phyloP scores from a whole-genome alignment of 2,329 filamentous ascomycete genomes.

The Aspergillus ochraceoroseus region DNA sequence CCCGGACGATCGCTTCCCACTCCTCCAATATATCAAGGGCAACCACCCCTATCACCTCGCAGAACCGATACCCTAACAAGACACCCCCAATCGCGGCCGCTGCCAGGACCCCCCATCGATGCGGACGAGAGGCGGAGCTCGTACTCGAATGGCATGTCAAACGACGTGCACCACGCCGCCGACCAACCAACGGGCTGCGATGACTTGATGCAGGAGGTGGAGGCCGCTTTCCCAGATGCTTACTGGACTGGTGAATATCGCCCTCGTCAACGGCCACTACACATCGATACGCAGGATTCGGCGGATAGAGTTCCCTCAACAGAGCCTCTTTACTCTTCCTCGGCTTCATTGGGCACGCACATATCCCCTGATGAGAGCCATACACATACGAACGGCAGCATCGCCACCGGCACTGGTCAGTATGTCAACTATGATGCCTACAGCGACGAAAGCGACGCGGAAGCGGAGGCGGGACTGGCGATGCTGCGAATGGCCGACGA shows the following conservation, averaged over 20 bases:
- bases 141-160: slow-evolving; percentile 20
- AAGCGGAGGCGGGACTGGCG: slow-evolving; percentile 76
- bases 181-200: slow-evolving; percentile 47
- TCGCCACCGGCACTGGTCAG: slow-evolving; percentile 43
- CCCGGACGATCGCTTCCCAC: slow-evolving; percentile 42
- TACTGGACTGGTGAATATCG: slow-evolving; percentile 24
- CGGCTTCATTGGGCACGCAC: slow-evolving; percentile 19
- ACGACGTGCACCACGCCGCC: slow-evolving; percentile 34
- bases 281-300: slow-evolving; percentile 16
- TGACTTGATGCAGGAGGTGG: slow-evolving; percentile 55
- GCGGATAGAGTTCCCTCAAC: neutral
- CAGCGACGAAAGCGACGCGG: slow-evolving; percentile 77
- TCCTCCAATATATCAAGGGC: slow-evolving; percentile 50
- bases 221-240: slow-evolving; percentile 48
- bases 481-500: slow-evolving; percentile 81
- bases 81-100: slow-evolving; percentile 54
- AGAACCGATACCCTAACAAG: slow-evolving; percentile 51
- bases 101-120: slow-evolving; percentile 55
- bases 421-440: slow-evolving; percentile 48
- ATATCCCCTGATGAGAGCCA: slow-evolving; percentile 44
- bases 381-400: slow-evolving; percentile 47
- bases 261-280: slow-evolving; percentile 27
- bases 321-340: slow-evolving; percentile 4
- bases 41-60: slow-evolving; percentile 48
- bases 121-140: slow-evolving; percentile 33